These are phyloP conservation scores for Thalia dealbata DNA, from an alignment of 176 grass and related monocot species.

Conservation along the genomic window DNA sequence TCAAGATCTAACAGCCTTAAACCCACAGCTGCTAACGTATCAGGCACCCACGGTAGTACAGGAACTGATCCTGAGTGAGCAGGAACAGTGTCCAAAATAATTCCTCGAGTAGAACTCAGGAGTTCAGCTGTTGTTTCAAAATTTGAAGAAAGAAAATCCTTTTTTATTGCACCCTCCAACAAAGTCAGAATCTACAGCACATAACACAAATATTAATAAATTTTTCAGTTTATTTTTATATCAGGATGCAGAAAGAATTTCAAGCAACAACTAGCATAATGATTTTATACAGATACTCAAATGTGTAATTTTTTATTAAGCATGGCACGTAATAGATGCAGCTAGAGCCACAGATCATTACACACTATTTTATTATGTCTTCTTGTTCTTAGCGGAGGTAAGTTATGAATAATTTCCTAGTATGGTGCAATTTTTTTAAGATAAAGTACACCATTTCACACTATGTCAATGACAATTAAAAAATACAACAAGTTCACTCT, in stretches of 20 bases:
- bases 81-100: slow-evolving; percentile 24
- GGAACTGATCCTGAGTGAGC: slow-evolving; percentile 30
- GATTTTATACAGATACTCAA: neutral
- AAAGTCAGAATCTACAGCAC: slow-evolving; percentile 53
- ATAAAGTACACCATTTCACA: too few species aligned
- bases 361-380: too few species aligned
- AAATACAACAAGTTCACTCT: too few species aligned
- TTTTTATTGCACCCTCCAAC: slow-evolving; percentile 68
- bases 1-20: slow-evolving; percentile 76
- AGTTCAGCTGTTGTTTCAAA: slow-evolving; percentile 74
- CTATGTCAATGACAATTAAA: too few species aligned
- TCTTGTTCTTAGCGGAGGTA: too few species aligned
- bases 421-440: too few species aligned
- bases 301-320: too few species aligned
- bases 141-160: slow-evolving; percentile 56
- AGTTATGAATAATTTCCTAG: too few species aligned
- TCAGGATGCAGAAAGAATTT: neutral
- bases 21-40: slow-evolving; percentile 60
- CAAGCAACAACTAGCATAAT: neutral
- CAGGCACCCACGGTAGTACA: slow-evolving; percentile 84
- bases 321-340: too few species aligned
- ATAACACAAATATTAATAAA: neutral
- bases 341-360: too few species aligned
- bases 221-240: neutral
- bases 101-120: slow-evolving; percentile 28